Percentiles rank a stretch among this genome's conserved stretches.
Conservation (phyloP, 805 yeast genomes). For the Metschnikowia chrysomelidarum region DNA sequence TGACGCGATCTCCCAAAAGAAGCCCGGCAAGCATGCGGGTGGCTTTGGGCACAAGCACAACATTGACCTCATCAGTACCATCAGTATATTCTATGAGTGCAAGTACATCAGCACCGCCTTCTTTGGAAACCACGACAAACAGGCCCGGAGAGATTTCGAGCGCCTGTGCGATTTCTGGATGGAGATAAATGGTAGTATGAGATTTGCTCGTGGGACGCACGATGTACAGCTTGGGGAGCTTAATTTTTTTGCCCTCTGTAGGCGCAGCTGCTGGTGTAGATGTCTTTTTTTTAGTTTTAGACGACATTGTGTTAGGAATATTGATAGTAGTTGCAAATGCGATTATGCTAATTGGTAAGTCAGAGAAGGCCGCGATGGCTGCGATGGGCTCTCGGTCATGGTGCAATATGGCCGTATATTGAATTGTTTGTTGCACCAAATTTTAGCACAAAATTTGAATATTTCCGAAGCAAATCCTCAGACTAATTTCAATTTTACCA, state of each 20-base stretch:
- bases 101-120: conserved; percentile 41
- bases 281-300: conserved; percentile 26
- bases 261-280: conserved; percentile 21
- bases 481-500: too few species aligned
- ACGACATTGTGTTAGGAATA: conserved; percentile 13
- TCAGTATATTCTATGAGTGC: conserved; percentile 41
- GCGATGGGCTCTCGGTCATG: conserved; percentile 9
- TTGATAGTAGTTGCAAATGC: too few species aligned
- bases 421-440: not conserved
- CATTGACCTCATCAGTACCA: conserved; percentile 32
- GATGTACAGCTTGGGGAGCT: conserved; percentile 41
- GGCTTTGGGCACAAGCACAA: conserved; percentile 26
- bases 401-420: too few species aligned
- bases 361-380: too few species aligned
- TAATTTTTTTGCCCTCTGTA: conserved; percentile 30
- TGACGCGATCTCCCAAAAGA: conserved; percentile 47
- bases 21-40: conserved; percentile 36
- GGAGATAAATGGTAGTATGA: conserved; percentile 36
- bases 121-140: conserved; percentile 44
- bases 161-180: conserved; percentile 45
- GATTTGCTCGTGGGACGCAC: conserved; percentile 32
- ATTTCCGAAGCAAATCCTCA: too few species aligned
- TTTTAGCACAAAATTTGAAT: too few species aligned
- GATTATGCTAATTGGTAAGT: too few species aligned
- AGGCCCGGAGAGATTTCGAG: conserved; percentile 47